Evolutionary conservation across 2,329 filamentous ascomycete species (phyloP), one percentile per base, ranked within the genome.

Genomic region (Clarireedia homoeocarpa): DNA sequence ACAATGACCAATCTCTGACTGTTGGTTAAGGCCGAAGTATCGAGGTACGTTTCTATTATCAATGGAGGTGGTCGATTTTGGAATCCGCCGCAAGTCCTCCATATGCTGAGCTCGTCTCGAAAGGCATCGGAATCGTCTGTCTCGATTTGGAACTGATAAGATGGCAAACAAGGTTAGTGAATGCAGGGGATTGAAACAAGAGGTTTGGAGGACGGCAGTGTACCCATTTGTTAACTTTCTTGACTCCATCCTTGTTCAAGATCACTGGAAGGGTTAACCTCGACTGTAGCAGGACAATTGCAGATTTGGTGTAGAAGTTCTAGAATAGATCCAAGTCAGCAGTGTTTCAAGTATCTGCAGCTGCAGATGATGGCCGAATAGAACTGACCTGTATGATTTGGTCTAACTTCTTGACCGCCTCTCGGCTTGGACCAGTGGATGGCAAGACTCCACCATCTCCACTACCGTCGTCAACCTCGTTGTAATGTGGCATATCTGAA

Each of bases 291-390:
- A 97, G 85, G 50, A 94, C 81, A 51, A 94, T 81, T 40, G 91
- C 89, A 38, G 89, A 86, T 75, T 96, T 97, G 63, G 84, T 85
- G 70, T 91, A 89, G 72, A 95, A 94, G 70, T 96, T 96, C 91
- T 96, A 66, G 14, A 24, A 40, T 20, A 12, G 61, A 66, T 54
- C n/a, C 46, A 55, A n/a, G n/a, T 51, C 42, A 57, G 50, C 17
- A 45, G 57, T 49, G 45, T 42, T 34, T 54, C 45, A 40, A 40
- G 26, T 26, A 38, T 17, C 30, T 24, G 38, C 39, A 34, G 17
- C 30, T 30, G 57, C 39, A n/a, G 26, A 9, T 23, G 44, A 55
- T 44, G 34, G 23, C 51, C 20, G 46, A 45, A 42, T 12, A 15
- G 38, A 66, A 38, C 59, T 59, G 75, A 95, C 91, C 81, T 94